Percentiles rank a stretch among this genome's conserved stretches.
Conservation (phyloP, 106 monocot species). For the Posidonia australis region DNA sequence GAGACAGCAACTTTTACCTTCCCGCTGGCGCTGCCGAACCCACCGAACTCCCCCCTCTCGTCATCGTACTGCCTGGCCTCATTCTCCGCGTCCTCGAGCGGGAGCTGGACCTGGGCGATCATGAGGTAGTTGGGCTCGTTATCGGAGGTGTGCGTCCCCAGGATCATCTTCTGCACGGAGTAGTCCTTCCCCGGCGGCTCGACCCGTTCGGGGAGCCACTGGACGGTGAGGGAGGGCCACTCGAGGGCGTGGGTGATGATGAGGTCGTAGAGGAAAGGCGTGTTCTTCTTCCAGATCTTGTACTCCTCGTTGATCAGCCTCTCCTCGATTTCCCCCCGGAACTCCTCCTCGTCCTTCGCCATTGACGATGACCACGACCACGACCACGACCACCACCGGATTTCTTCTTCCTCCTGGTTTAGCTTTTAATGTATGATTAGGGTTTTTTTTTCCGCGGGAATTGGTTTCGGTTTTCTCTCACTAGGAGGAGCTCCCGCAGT, state of each 20-base stretch:
- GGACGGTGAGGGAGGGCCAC: slow-evolving; percentile 98
- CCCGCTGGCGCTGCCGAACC: slow-evolving; percentile 67
- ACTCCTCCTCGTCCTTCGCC: slow-evolving; percentile 80
- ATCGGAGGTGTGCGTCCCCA: slow-evolving; percentile 96
- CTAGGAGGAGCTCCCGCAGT: too few species aligned
- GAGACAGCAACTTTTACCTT: slow-evolving; percentile 34
- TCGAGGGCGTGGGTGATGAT: slow-evolving; percentile 96
- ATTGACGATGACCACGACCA: slow-evolving; percentile 15
- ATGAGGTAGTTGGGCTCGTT: slow-evolving; percentile 95
- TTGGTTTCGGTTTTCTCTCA: too few species aligned
- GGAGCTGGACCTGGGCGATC: slow-evolving; percentile 96
- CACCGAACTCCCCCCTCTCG: slow-evolving; percentile 67
- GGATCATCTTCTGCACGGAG: slow-evolving; percentile 87
- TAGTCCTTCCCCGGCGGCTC: slow-evolving; percentile 89
- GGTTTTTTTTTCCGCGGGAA: too few species aligned
- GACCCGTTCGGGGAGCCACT: slow-evolving; percentile 81
- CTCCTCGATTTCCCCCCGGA: slow-evolving; percentile 87
- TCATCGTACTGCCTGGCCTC: slow-evolving; percentile 81
- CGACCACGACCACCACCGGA: neutral
- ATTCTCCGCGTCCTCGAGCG: slow-evolving; percentile 87
- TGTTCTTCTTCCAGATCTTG: slow-evolving; percentile 99
- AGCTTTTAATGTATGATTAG: neutral
- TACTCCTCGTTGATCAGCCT: slow-evolving; percentile 98
- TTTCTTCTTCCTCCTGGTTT: neutral
- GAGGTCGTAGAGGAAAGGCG: slow-evolving; percentile 95